Conservation (phyloP, 495 filamentous ascomycete species). For the Haplographium delicatum region DNA sequence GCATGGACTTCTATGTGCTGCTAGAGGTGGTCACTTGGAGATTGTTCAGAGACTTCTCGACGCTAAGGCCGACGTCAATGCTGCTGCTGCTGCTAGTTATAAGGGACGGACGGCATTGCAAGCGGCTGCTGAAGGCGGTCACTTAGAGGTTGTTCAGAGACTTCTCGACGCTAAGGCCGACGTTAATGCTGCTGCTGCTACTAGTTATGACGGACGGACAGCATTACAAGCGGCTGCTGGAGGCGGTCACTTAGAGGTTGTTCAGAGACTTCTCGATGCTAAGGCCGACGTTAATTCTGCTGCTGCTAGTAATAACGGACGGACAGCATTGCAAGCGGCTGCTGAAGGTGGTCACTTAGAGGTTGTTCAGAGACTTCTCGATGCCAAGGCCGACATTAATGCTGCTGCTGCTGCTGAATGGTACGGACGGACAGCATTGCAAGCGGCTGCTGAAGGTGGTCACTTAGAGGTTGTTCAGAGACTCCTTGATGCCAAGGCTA, state of each 20-base stretch:
- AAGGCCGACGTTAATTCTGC: slow-evolving; percentile 14
- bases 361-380: slow-evolving; percentile 11
- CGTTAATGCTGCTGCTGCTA: slow-evolving; percentile 4
- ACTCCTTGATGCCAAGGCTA: not conserved
- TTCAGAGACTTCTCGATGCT: slow-evolving; percentile 14
- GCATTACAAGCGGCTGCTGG: slow-evolving; percentile 16
- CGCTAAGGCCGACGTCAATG: slow-evolving; percentile 13
- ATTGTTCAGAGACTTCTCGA: slow-evolving; percentile 26
- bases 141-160: slow-evolving; percentile 16
- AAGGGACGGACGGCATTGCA: slow-evolving; percentile 12
- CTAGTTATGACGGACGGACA: slow-evolving; percentile 18
- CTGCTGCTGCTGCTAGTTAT: not conserved
- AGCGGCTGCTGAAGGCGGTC: slow-evolving; percentile 14
- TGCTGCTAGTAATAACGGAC: not conserved
- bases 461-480: slow-evolving; percentile 5
- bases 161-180: slow-evolving; percentile 16
- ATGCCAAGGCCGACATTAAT: not conserved
- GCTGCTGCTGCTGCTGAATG: too few species aligned
- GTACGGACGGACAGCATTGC: not conserved
- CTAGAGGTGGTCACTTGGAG: slow-evolving; percentile 12
- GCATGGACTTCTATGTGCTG: slow-evolving; percentile 14
- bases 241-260: slow-evolving; percentile 13
- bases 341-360: slow-evolving; percentile 14
- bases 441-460: not conserved
- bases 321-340: slow-evolving; percentile 18